Evolutionary conservation across 73 alveolate species (phyloP).

Genomic region (Stentor coeruleus): DNA sequence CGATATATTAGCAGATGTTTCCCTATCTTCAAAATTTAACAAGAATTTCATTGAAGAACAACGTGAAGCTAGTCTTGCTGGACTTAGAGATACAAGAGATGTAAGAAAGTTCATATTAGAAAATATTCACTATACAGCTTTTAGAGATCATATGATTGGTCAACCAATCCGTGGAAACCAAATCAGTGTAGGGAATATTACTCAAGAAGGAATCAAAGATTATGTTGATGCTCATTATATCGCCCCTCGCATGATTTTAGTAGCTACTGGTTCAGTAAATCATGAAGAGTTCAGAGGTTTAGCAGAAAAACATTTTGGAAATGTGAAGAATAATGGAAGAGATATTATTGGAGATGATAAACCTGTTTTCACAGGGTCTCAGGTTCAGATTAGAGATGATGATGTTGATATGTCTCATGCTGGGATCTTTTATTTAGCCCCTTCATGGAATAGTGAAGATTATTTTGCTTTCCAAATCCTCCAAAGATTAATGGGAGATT

Average conservation of each 20-base stretch:
- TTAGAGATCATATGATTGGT: conserved; percentile 82
- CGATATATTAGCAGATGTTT: conserved; percentile 78
- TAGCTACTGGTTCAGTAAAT: conserved; percentile 79
- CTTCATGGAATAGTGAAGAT: conserved; percentile 77
- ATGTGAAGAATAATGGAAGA: conserved; percentile 35
- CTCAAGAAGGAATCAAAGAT: conserved; percentile 69
- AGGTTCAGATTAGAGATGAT: conserved; percentile 46
- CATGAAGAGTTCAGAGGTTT: conserved; percentile 67
- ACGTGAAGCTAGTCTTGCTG: conserved; percentile 78
- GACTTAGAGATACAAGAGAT: conserved; percentile 62
- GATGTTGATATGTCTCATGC: conserved; percentile 61
- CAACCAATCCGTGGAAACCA: conserved; percentile 82
- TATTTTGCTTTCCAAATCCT: conserved; percentile 73
- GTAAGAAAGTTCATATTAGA: conserved; percentile 47
- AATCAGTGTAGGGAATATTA: conserved; percentile 57
- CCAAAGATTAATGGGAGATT: conserved; percentile 67
- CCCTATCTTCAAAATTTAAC: conserved; percentile 61
- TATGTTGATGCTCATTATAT: conserved; percentile 59
- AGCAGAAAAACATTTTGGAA: conserved; percentile 60
- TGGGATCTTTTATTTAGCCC: conserved; percentile 83
- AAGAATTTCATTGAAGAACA: conserved; percentile 63
- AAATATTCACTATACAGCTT: conserved; percentile 54
- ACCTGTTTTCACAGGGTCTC: conserved; percentile 40
- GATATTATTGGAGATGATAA: conserved; percentile 34
- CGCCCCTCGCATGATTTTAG: conserved; percentile 76